Percentiles rank a stretch among this genome's conserved stretches.
Evolutionary conservation across 345 rosid species (phyloP).

Genomic region (Cardiospermum halicacabum): DNA sequence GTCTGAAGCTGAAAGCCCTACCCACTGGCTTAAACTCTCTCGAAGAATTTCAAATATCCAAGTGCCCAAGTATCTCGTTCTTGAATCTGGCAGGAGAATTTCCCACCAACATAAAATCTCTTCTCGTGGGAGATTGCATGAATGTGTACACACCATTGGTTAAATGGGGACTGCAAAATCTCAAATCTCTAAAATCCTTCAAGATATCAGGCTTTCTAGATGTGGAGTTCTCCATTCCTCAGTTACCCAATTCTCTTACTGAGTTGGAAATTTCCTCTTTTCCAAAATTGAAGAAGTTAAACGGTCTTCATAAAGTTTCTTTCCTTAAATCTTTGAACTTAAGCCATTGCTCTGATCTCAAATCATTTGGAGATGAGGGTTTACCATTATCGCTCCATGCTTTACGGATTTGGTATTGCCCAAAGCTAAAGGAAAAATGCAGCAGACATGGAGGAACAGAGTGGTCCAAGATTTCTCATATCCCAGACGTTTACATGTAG

Average conservation of each 20-base stretch:
- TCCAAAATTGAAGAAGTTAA: constrained; percentile 7
- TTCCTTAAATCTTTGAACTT: constrained; percentile 4
- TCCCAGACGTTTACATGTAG: constrained; percentile 7
- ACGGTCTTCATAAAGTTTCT: neutral
- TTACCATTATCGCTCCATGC: too few species aligned
- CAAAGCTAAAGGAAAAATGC: neutral
- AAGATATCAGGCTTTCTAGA: constrained; percentile 7
- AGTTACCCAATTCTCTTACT: constrained; percentile 16
- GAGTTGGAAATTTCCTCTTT: neutral
- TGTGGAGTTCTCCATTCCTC: constrained; percentile 9
- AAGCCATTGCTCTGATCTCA: too few species aligned
- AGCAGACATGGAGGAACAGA: constrained; percentile 11
- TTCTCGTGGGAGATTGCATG: neutral
- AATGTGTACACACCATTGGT: neutral
- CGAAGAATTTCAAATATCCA: constrained; percentile 5
- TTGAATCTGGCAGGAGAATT: constrained; percentile 14
- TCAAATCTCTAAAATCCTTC: constrained; percentile 7
- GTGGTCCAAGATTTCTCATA: constrained; percentile 20
- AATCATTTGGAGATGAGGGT: too few species aligned
- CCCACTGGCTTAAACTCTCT: constrained; percentile 1
- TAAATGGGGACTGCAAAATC: constrained; percentile 18
- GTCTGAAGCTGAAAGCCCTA: too few species aligned
- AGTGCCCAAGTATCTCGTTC: constrained; percentile 11
- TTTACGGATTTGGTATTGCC: too few species aligned
- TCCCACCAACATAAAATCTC: constrained; percentile 11